Percentiles rank a stretch among this genome's conserved stretches.
These are phyloP conservation scores for Shiraia bambusicola DNA, from an alignment of 2,329 filamentous ascomycete genomes.

Conservation along the genomic window DNA sequence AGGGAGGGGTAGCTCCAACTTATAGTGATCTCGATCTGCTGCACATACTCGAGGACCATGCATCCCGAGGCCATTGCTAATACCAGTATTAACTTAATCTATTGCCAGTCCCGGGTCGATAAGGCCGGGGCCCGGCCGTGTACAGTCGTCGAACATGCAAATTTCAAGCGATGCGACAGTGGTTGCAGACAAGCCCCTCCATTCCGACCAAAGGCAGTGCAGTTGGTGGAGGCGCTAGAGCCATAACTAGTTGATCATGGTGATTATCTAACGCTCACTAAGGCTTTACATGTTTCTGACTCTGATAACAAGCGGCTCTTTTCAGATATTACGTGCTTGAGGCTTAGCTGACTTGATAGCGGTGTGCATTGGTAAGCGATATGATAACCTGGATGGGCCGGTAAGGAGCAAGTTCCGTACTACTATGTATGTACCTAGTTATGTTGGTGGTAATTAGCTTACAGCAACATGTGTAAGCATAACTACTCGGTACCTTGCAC, in stretches of 20 bases:
- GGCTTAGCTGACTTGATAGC: background rate
- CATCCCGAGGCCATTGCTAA: no score
- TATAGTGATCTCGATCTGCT: slow-evolving; percentile 5
- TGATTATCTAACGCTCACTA: slow-evolving; percentile 17
- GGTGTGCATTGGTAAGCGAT: background rate
- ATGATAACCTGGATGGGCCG: background rate
- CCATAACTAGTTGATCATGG: slow-evolving; percentile 7
- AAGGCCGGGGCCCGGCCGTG: slow-evolving; percentile 4
- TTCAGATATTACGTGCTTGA: background rate
- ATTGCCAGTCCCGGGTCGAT: slow-evolving; percentile 10
- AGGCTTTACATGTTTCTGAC: slow-evolving; percentile 10
- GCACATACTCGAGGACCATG: slow-evolving; percentile 1
- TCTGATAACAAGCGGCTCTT: background rate
- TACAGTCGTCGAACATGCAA: background rate
- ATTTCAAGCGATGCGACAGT: slow-evolving; percentile 3
- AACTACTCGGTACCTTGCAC: slow-evolving; percentile 11
- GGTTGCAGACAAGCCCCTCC: slow-evolving; percentile 3
- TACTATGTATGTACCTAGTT: no score
- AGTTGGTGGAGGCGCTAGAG: background rate
- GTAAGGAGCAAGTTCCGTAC: slow-evolving; percentile 3
- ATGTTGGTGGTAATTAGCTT: slow-evolving; percentile 8
- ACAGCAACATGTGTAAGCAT: slow-evolving; percentile 20
- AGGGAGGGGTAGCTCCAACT: slow-evolving; percentile 5
- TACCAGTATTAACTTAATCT: no score
- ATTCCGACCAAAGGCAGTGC: slow-evolving; percentile 1